Conservation (phyloP, 2,329 filamentous ascomycete genomes). For the Capronia americana region DNA sequence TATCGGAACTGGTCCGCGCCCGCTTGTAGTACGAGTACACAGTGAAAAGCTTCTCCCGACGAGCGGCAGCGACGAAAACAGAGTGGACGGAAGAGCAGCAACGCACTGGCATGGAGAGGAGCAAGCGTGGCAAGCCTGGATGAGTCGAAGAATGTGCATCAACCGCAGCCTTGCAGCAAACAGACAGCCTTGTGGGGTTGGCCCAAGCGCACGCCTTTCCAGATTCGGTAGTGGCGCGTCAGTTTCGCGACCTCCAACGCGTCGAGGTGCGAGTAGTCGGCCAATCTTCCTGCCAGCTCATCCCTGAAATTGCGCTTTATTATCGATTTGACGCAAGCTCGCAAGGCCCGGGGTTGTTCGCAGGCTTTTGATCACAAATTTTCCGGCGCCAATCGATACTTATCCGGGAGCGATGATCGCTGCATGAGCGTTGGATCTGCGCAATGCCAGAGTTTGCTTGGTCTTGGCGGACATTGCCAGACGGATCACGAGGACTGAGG, state of each 20-base stretch:
- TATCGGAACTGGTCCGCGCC: background rate
- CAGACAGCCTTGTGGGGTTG: background rate
- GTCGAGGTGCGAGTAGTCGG: background rate
- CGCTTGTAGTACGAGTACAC: too few relatives aligned
- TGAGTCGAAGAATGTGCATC: background rate
- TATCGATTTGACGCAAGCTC: constrained; percentile 14
- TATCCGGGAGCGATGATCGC: constrained; percentile 15
- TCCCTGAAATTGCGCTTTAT: constrained; percentile 7
- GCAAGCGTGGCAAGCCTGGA: background rate
- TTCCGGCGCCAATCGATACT: constrained; percentile 28
- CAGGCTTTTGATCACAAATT: constrained; percentile 26
- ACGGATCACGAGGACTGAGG: background rate
- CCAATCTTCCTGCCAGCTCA: constrained; percentile 18
- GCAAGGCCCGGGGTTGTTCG: background rate
- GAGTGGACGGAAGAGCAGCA: background rate
- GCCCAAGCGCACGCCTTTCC: background rate
- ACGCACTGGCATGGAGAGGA: background rate
- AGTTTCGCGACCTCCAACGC: background rate
- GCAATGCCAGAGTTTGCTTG: background rate
- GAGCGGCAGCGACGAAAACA: background rate
- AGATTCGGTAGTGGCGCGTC: background rate
- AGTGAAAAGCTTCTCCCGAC: background rate
- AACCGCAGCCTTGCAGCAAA: constrained; percentile 1
- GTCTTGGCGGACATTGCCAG: background rate
- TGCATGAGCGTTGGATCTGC: background rate